Conservation (phyloP, 2,329 filamentous ascomycete genomes). For the Stenocarpella maydis region DNA sequence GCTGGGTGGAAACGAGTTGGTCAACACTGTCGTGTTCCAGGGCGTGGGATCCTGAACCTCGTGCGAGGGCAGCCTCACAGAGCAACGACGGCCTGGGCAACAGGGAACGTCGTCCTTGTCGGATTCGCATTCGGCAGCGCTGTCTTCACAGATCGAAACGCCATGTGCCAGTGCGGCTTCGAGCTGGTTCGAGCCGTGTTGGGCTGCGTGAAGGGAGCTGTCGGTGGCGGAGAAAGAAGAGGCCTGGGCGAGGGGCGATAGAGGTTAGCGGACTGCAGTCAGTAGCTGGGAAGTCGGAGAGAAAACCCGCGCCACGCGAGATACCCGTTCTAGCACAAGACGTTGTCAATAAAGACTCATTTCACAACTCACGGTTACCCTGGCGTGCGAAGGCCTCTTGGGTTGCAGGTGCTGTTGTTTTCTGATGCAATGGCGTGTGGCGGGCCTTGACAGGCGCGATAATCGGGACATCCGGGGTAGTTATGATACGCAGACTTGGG, state of each 20-base stretch:
- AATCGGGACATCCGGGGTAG: too few species aligned
- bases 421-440: too few species aligned
- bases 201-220: neutral
- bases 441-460: too few species aligned
- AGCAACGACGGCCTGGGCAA: too few species aligned
- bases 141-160: neutral
- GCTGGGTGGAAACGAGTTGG: neutral
- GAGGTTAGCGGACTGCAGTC: neutral
- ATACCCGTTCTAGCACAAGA: constrained; percentile 26
- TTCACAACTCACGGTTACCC: too few species aligned
- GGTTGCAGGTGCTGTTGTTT: too few species aligned
- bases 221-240: neutral
- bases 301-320: neutral
- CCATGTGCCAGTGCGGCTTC: neutral
- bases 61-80: neutral
- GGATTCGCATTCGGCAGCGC: neutral
- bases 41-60: too few species aligned
- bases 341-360: constrained; percentile 15
- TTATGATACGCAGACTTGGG: too few species aligned
- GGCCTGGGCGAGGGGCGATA: neutral
- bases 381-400: too few species aligned
- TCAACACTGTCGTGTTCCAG: neutral
- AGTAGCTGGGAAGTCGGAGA: neutral
- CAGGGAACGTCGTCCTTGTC: neutral
- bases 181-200: constrained; percentile 19